phyloP scores from a whole-genome alignment of 208 protist species.

The Willaertia magna region DNA sequence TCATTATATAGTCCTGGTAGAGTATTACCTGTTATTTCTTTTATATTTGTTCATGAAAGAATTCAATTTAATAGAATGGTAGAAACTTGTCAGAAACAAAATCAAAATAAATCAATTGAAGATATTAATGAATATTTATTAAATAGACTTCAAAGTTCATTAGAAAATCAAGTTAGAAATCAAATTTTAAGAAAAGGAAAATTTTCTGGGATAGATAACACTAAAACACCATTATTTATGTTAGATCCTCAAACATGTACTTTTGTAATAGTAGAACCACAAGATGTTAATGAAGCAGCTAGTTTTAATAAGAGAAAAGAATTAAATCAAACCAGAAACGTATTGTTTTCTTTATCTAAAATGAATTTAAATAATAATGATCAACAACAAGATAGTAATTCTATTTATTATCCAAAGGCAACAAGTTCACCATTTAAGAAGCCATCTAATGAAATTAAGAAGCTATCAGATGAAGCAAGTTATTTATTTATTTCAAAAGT shows the following conservation, averaged over 20 bases:
- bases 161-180: background rate
- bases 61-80: background rate
- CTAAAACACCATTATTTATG: background rate
- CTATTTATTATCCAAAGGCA: background rate
- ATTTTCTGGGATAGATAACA: background rate
- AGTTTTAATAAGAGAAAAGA: background rate
- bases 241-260: background rate
- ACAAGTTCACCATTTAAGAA: too few relatives aligned
- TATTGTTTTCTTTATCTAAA: background rate
- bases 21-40: background rate
- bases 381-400: background rate
- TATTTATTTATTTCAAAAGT: background rate
- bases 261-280: background rate
- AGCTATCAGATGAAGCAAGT: background rate
- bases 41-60: background rate
- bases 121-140: background rate
- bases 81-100: background rate
- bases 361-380: background rate
- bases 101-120: background rate
- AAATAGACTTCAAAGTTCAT: background rate
- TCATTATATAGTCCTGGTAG: background rate
- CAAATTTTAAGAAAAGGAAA: constrained; percentile 4
- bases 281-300: background rate
- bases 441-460: too few relatives aligned
- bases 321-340: background rate